These are phyloP conservation scores for Domatiomyces catenatus DNA, from an alignment of 2,329 filamentous ascomycete genomes.

Conservation along the genomic window DNA sequence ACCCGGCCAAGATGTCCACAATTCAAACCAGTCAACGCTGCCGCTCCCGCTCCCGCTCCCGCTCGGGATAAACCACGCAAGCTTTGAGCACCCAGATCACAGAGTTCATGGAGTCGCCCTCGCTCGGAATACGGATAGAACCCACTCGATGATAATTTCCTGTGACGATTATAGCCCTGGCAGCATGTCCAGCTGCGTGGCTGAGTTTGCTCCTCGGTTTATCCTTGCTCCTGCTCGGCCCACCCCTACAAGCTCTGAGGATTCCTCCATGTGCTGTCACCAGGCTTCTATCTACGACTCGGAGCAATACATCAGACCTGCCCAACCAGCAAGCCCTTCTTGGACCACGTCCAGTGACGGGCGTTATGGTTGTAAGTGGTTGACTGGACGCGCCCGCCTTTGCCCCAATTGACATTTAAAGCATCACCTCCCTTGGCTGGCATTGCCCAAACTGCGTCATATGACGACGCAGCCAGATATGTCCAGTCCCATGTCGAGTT, in stretches of 20 bases:
- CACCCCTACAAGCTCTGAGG: background rate
- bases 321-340: background rate
- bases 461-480: slow-evolving; percentile 3
- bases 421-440: slow-evolving; percentile 2
- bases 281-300: background rate
- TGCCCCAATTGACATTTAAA: background rate
- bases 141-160: no score
- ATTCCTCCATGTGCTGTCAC: background rate
- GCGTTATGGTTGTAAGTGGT: background rate
- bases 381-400: background rate
- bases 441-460: slow-evolving; percentile 6
- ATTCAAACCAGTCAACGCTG: background rate
- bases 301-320: background rate
- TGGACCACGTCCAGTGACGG: background rate
- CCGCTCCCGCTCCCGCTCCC: no score
- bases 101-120: background rate
- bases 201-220: background rate
- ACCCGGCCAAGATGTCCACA: background rate
- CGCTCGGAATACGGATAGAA: background rate
- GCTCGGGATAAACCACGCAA: background rate
- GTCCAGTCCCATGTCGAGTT: slow-evolving; percentile 4
- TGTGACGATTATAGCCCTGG: background rate
- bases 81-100: background rate
- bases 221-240: background rate
- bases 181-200: background rate